These are phyloP conservation scores for Clavispora santaluciae DNA, from an alignment of 805 yeast species.

Conservation along the genomic window DNA sequence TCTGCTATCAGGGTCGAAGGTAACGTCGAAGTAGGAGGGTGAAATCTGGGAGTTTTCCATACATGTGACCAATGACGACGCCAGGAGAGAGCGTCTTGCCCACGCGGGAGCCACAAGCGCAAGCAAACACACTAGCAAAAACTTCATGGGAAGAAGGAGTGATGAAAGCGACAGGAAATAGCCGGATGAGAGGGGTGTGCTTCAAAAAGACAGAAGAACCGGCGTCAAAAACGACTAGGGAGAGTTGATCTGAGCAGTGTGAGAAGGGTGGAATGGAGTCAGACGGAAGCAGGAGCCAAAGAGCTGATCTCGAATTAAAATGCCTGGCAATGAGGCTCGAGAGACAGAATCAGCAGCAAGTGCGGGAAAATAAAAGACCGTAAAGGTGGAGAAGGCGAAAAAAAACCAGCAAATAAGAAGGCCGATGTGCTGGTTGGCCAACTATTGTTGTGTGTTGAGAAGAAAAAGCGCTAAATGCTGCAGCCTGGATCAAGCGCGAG, in stretches of 20 bases:
- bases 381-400: background rate
- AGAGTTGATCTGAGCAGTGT: too few relatives aligned
- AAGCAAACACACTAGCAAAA: conserved; percentile 4
- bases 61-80: conserved; percentile 82
- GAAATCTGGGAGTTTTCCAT: conserved; percentile 70
- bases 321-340: background rate
- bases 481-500: conserved; percentile 1
- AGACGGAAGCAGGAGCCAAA: background rate
- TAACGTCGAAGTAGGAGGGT: conserved; percentile 70
- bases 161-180: background rate
- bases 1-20: conserved; percentile 66
- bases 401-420: background rate
- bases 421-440: background rate
- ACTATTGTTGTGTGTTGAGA: background rate
- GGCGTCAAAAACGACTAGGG: too few relatives aligned
- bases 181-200: background rate
- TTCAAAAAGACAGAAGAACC: background rate
- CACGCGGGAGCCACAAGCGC: conserved; percentile 9
- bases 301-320: background rate
- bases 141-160: conserved; percentile 4
- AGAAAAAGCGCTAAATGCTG: background rate
- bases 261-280: background rate
- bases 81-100: conserved; percentile 35
- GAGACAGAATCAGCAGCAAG: background rate
- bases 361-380: background rate